These are phyloP conservation scores for Jaenimonas drosophilae DNA, from an alignment of 208 protist species.

Conservation along the genomic window DNA sequence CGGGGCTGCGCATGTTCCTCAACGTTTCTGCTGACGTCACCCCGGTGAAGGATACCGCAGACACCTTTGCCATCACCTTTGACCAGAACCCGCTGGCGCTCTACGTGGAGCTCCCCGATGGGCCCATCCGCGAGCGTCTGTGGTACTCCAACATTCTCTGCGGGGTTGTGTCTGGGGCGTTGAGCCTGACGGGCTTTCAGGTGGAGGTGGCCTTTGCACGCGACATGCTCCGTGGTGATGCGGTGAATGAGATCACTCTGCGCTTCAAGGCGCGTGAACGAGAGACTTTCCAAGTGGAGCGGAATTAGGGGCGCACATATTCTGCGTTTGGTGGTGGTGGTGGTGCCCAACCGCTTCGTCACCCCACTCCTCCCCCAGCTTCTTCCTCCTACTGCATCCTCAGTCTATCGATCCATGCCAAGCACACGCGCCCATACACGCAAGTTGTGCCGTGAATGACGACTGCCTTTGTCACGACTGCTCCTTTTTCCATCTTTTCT, in stretches of 20 bases:
- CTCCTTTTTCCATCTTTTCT: conserved; percentile 1
- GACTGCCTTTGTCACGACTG: conserved; percentile 3
- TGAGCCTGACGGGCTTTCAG: conserved; percentile 91
- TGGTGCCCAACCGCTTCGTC: too few relatives aligned
- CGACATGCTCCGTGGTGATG: conserved; percentile 84
- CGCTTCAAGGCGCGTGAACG: conserved; percentile 67
- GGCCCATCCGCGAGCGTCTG: conserved; percentile 66
- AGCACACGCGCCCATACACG: background rate
- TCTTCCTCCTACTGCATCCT: too few relatives aligned
- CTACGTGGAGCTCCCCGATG: conserved; percentile 96
- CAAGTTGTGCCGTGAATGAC: background rate
- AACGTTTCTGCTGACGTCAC: conserved; percentile 81
- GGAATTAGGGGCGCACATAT: conserved; percentile 15
- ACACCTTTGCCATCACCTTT: conserved; percentile 88
- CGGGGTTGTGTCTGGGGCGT: conserved; percentile 93
- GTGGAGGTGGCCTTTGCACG: conserved; percentile 74
- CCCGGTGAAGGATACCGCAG: conserved; percentile 68
- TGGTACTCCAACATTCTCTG: conserved; percentile 96
- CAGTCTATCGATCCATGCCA: background rate
- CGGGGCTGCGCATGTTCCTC: conserved; percentile 96
- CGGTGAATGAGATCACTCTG: conserved; percentile 83
- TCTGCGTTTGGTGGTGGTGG: too few relatives aligned
- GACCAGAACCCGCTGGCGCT: conserved; percentile 95
- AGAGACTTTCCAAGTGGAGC: conserved; percentile 72
- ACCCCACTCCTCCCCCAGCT: too few relatives aligned